These are phyloP conservation scores for Macrophomina tecta DNA, from an alignment of 2,329 filamentous ascomycete genomes.

Conservation along the genomic window DNA sequence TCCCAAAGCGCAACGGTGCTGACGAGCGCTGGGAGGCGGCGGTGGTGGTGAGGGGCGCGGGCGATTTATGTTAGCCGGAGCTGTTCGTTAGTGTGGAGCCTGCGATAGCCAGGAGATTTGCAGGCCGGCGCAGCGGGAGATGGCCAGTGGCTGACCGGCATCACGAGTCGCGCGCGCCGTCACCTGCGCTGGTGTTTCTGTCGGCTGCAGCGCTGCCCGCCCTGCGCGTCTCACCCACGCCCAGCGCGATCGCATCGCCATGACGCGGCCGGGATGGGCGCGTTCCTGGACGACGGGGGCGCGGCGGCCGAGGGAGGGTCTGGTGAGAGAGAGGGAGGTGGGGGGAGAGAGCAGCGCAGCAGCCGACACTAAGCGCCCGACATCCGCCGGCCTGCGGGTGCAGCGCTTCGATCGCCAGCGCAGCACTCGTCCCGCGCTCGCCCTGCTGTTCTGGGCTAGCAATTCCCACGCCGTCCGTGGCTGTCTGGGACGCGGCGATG, in stretches of 20 bases:
- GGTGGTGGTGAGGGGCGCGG: background rate
- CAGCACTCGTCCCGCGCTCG: background rate
- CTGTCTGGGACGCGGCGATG: background rate
- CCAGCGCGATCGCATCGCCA: background rate
- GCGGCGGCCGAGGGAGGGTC: background rate
- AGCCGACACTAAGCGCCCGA: constrained; percentile 19
- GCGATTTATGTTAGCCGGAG: constrained; percentile 6
- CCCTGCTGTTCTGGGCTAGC: background rate
- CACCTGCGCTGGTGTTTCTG: constrained; percentile 4
- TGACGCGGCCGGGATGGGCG: constrained; percentile 11
- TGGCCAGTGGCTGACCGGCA: background rate
- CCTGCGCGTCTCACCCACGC: background rate
- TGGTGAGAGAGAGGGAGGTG: too few species aligned
- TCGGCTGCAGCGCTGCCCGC: constrained; percentile 17
- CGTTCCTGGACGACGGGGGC: constrained; percentile 1
- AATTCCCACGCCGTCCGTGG: background rate
- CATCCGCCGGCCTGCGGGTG: background rate
- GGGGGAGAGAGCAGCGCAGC: background rate
- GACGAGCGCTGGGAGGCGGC: background rate
- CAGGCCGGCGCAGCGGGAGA: background rate
- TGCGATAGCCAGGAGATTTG: too few species aligned
- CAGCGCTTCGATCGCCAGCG: constrained; percentile 13
- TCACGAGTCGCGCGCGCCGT: constrained; percentile 4
- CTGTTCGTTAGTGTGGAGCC: constrained; percentile 13
- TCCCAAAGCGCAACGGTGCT: constrained; percentile 12